Evolutionary conservation across 1,284 basidiomycete genomes (phyloP), one percentile per base, ranked within the genome.

Genomic region (Trametes polyzona): DNA sequence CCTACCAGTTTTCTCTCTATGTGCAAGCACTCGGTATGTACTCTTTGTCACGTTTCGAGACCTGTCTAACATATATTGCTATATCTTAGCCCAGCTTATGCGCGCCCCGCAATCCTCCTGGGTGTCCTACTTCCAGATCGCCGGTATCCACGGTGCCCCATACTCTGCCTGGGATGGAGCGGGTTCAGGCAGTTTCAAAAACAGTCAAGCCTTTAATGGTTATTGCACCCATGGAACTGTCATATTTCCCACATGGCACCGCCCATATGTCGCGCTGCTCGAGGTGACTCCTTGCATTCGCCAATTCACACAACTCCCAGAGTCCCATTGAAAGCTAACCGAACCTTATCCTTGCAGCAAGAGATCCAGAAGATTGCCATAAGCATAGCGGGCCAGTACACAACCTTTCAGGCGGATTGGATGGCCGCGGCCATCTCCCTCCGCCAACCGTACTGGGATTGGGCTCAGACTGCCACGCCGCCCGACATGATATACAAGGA

Each of bases 1-100:
- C 71, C 14, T 68, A 74, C 36, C 72, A 75, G 53, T 79, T 80
- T 59, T 78, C 80, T 7, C 71, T 82, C 2, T 82, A 79, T 59
- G 67, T 82, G 41, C 77, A 79, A 57, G 78, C 80, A 5, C 68
- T 78, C 16, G 60, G 76, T 80, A 46, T 47, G 72, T 66, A 11
- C 11, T 7, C n/a, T n/a, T n/a, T 30, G 16, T 6, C 26, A 27
- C 32, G 39, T 50, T 30, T 11, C n/a, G 44, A 78, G 78, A 66
- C 47, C 5, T 27, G 5, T 3, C 16, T 4, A 29, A 16, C 26
- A 26, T 14, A 17, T 10, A n/a, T 10, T 39, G n/a, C n/a, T 29
- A 16, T 26, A 16, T 35, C 12, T 14, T 4, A 35, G 33, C 5
- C 14, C 7, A 4, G 33, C 33, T 35, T 4, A 35, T 35, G 33